These are phyloP conservation scores for Leccinum sublutescens DNA, from an alignment of 768 basidiomycete species.

Conservation along the genomic window DNA sequence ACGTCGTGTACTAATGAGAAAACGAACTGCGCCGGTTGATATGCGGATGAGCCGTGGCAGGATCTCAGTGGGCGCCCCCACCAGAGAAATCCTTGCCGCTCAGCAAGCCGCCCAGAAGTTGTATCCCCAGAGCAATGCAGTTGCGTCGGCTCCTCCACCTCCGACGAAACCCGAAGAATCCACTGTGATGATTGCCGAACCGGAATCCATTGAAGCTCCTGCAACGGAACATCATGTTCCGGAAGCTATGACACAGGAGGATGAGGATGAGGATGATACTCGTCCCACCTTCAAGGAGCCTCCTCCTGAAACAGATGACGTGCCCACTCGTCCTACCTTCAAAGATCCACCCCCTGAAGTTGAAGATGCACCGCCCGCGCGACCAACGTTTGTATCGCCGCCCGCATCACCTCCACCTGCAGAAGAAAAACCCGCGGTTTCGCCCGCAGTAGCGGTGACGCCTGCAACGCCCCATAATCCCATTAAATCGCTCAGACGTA, in stretches of 20 bases:
- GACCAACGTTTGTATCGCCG: constrained; percentile 20
- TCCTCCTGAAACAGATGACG: constrained; percentile 40
- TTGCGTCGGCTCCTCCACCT: constrained; percentile 17
- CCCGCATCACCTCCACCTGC: constrained; percentile 24
- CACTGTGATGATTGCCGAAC: constrained; percentile 14
- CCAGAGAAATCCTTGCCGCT: constrained; percentile 67
- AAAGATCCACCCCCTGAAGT: constrained; percentile 63
- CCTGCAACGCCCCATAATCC: constrained; percentile 52
- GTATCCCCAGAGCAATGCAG: constrained; percentile 14
- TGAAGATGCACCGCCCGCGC: constrained; percentile 36
- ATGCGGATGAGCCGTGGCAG: constrained; percentile 81
- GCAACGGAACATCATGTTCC: constrained; percentile 1
- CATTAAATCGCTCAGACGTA: constrained; percentile 36
- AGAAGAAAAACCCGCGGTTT: constrained; percentile 23
- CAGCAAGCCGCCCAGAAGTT: constrained; percentile 63
- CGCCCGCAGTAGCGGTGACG: constrained; percentile 32
- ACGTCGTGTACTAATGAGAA: constrained; percentile 77
- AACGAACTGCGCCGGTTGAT: constrained; percentile 85
- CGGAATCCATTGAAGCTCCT: constrained; percentile 11
- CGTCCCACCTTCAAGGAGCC: constrained; percentile 63
- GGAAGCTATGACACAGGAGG: constrained; percentile 1
- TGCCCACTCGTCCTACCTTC: constrained; percentile 46
- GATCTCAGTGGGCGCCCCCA: constrained; percentile 69
- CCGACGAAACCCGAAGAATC: constrained; percentile 19
- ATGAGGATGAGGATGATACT: constrained; percentile 12